A percentile compares a stretch with the other conserved stretches of the same genome.
These are phyloP conservation scores for Trichophyton mentagrophytes DNA, from an alignment of 2,329 filamentous ascomycete species.

Conservation along the genomic window DNA sequence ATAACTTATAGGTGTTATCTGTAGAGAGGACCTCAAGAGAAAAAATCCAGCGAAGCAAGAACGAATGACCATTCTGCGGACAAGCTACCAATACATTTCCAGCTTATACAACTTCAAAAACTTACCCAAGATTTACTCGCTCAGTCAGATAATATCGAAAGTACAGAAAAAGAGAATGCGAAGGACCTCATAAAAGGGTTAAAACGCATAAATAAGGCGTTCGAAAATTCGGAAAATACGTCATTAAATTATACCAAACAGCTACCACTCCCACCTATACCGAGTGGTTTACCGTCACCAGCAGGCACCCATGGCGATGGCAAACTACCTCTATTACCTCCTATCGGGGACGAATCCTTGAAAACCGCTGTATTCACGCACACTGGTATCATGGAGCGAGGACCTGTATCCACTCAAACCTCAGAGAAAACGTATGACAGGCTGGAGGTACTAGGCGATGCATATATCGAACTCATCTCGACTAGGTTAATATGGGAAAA, in stretches of 20 bases:
- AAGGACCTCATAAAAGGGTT: neutral
- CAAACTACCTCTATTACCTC: constrained; percentile 37
- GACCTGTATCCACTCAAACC: constrained; percentile 15
- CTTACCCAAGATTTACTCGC: constrained; percentile 17
- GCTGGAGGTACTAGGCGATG: constrained; percentile 81
- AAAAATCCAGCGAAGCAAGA: neutral
- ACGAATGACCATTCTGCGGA: neutral
- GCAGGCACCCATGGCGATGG: neutral
- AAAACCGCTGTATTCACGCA: constrained; percentile 57
- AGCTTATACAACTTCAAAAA: constrained; percentile 14
- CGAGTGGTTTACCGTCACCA: neutral
- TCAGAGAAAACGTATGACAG: constrained; percentile 55
- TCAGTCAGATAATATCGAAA: constrained; percentile 11
- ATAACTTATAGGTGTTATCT: neutral
- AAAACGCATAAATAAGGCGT: neutral
- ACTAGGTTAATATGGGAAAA: constrained; percentile 62
- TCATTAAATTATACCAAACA: constrained; percentile 5
- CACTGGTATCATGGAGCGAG: constrained; percentile 27
- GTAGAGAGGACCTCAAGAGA: neutral
- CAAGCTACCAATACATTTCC: constrained; percentile 8
- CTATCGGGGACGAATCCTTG: constrained; percentile 46
- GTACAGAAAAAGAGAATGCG: neutral
- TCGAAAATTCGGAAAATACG: constrained; percentile 4
- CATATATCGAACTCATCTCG: constrained; percentile 66
- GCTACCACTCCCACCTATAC: neutral